Conservation (phyloP, 2,329 filamentous ascomycete genomes). For the Orbilia blumenaviensis region DNA sequence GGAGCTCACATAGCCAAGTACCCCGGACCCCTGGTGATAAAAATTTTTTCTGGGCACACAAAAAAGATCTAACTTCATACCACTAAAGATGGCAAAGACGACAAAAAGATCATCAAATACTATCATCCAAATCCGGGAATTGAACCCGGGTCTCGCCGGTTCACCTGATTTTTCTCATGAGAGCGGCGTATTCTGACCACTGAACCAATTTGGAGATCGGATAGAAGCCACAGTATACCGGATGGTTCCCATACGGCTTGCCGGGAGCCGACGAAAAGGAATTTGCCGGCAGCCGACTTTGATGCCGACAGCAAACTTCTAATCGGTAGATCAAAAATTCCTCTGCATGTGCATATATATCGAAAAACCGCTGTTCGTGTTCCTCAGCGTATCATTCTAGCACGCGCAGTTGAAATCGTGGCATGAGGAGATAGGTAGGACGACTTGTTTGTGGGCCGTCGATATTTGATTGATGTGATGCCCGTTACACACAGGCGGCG, state of each 20-base stretch:
- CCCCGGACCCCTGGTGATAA: neutral
- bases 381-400: neutral
- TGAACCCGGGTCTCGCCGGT: slow-evolving; percentile 32
- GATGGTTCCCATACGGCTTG: slow-evolving; percentile 5
- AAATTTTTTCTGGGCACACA: neutral
- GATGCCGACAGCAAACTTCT: neutral
- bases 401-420: slow-evolving; percentile 24
- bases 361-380: neutral
- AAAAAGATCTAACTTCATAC: neutral
- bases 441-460: neutral
- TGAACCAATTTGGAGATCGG: slow-evolving; percentile 35
- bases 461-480: neutral
- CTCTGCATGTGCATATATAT: slow-evolving; percentile 4
- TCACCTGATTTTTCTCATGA: slow-evolving; percentile 1
- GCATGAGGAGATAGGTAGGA: slow-evolving; percentile 6
- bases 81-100: neutral
- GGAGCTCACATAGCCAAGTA: neutral
- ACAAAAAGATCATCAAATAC: neutral
- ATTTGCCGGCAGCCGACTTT: neutral
- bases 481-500: slow-evolving; percentile 5
- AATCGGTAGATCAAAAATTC: neutral
- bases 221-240: slow-evolving; percentile 12
- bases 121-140: slow-evolving; percentile 31
- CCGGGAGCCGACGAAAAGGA: neutral
- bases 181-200: slow-evolving; percentile 29